These are phyloP conservation scores for Climacium dendroides DNA, from an alignment of 225 moss, liverwort and hornwort species.

Conservation along the genomic window DNA sequence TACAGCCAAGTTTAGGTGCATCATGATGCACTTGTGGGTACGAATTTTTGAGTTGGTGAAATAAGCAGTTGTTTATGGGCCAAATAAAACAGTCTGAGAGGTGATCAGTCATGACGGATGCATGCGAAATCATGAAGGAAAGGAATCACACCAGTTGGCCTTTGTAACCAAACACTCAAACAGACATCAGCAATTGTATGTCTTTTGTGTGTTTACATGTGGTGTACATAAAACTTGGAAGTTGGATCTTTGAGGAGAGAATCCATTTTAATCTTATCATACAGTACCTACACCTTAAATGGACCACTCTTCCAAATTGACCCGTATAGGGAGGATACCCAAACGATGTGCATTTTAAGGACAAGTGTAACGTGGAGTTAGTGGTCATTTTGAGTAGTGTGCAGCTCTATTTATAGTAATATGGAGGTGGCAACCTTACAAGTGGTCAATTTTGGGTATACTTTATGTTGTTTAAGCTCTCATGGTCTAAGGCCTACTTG, in stretches of 20 bases:
- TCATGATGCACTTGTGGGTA: neutral
- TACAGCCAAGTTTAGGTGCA: neutral
- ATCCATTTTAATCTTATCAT: neutral
- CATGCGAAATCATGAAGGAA: slow-evolving; percentile 8
- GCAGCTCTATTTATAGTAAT: no score
- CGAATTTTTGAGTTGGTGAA: neutral
- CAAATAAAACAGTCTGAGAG: neutral
- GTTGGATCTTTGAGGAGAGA: neutral
- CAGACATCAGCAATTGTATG: neutral
- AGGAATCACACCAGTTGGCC: neutral
- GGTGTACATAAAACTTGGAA: neutral
- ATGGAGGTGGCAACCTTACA: no score
- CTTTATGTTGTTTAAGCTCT: no score
- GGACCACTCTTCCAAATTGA: no score
- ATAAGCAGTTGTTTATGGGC: neutral
- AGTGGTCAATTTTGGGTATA: no score
- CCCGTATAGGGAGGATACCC: no score
- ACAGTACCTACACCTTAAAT: no score
- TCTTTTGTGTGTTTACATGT: neutral
- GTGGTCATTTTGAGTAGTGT: no score
- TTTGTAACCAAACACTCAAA: neutral
- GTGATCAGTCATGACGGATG: neutral
- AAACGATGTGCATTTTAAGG: no score
- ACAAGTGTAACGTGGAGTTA: no score
- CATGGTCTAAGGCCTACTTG: no score